Conservation (phyloP, 1,139 yeast genomes). For the Debaryomyces coudertii region DNA sequence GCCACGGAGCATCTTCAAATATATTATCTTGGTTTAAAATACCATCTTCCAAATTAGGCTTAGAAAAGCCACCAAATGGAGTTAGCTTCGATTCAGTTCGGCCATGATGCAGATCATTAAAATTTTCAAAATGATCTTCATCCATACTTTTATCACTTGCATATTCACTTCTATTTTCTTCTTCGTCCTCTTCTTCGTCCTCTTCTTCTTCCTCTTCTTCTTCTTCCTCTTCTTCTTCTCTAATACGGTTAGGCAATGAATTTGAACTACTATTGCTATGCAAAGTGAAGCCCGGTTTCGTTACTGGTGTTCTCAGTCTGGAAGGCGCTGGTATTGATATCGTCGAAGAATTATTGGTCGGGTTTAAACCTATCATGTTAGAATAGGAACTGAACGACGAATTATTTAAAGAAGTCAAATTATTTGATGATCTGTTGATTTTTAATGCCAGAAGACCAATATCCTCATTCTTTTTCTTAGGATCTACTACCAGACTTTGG, state of each 20-base stretch:
- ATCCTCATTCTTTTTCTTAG: constrained; percentile 33
- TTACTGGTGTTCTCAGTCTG: constrained; percentile 23
- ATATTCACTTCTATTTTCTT: constrained; percentile 6
- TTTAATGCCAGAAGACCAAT: constrained; percentile 45
- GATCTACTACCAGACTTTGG: constrained; percentile 44
- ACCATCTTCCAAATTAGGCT: constrained; percentile 50
- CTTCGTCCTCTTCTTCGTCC: constrained; percentile 17
- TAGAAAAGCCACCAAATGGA: constrained; percentile 78
- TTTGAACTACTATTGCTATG: constrained; percentile 33
- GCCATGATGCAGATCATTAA: constrained; percentile 36
- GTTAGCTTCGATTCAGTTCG: constrained; percentile 45
- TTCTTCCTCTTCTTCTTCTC: constrained; percentile 26
- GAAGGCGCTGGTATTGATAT: constrained; percentile 4
- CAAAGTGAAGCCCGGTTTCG: constrained; percentile 28
- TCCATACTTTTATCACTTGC: neutral
- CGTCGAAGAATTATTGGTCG: constrained; percentile 3
- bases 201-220: no score
- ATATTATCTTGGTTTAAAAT: constrained; percentile 52
- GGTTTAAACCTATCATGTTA: constrained; percentile 17
- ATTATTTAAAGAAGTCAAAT: constrained; percentile 22
- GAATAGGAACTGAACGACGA: constrained; percentile 17
- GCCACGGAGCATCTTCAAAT: constrained; percentile 78
- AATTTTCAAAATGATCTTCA: constrained; percentile 14
- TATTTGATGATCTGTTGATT: constrained; percentile 41
- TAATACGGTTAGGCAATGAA: constrained; percentile 29